Base-by-base conservation (phyloP, 306 rosid species). In the Citrullus colocynthis region DNA sequence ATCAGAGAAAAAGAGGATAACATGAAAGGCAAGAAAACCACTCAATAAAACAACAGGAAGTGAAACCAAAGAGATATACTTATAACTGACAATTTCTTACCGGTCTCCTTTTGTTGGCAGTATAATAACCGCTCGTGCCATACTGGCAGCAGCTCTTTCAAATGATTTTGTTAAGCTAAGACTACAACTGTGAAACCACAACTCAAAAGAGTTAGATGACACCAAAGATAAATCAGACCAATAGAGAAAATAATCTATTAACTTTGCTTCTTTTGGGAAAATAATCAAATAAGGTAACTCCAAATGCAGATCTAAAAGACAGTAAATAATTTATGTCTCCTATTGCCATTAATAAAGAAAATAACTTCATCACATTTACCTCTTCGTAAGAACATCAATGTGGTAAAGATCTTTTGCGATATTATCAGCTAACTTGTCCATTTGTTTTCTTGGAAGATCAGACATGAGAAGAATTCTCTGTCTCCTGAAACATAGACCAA, bases 381-480 rank as follows among this genome's bases (percentile, higher is more conserved):
- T 95, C 91, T 91, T 95, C 63, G 93, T 52, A 81, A 95, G 93
- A 82, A 95, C 81, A 82, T 95, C 99, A 45, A 95, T 88, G 83
- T 95, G 97, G 83, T 73, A 48, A 77, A 92, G 89, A 87, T 91
- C 99, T 82, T 88, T 95, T 20, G 92, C 86, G 36, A 89, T 67
- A 78, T 56, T 83, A n/a, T 92, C 97, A 70, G 93, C 97, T 60
- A 95, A 17, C 82, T 86, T 87, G 85, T 95, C 98, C 55, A 92
- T 95, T 85, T 95, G 96, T 83, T 92, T 89, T 83, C 99, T 92
- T 42, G 99, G 99, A 85, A 88, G 86, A 88, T 95, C 98, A 5
- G 98, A 90, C 99, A 95, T 87, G 80, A 95, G 97, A 83, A 95
- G 96, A 82, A 95, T 86, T 81, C 97, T 84, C 90, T 95, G 99